phyloP scores from a whole-genome alignment of 1,284 basidiomycete species.

The Ganoderma sp. region DNA sequence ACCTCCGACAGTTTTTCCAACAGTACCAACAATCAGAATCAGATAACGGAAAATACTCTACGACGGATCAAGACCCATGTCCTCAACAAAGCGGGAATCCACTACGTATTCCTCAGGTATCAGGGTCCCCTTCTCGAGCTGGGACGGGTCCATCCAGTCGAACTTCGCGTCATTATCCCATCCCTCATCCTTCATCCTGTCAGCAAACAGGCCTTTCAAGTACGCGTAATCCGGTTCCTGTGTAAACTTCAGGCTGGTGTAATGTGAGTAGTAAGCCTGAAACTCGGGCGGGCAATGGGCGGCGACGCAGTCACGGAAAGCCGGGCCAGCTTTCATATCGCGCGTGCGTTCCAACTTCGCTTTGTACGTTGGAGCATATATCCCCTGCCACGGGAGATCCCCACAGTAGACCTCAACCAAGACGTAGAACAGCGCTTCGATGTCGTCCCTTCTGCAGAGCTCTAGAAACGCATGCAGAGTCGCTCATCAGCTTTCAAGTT shows the following conservation, averaged over 20 bases:
- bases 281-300: not conserved
- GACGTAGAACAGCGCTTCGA: not conserved
- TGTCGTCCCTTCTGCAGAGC: not conserved
- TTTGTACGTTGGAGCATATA: not conserved
- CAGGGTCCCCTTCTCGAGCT: not conserved
- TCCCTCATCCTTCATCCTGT: not conserved
- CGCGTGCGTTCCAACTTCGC: not conserved
- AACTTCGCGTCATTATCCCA: not conserved
- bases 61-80: not conserved
- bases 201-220: not conserved
- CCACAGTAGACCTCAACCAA: not conserved
- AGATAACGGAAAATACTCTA: not conserved
- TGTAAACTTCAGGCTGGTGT: not conserved
- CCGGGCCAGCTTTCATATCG: not conserved
- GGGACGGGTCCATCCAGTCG: not conserved
- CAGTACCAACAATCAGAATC: too few species aligned
- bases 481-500: not conserved
- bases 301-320: not conserved
- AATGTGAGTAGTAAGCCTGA: not conserved
- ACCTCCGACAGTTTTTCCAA: too few species aligned
- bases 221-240: not conserved
- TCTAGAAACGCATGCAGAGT: not conserved
- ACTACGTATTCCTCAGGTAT: slow-evolving; percentile 1
- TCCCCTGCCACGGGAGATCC: not conserved
- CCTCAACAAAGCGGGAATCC: not conserved